Evolutionary conservation across 2,329 filamentous ascomycete species (phyloP), one percentile per base, ranked within the genome.

Genomic region (Coleophoma eucalyptorum): DNA sequence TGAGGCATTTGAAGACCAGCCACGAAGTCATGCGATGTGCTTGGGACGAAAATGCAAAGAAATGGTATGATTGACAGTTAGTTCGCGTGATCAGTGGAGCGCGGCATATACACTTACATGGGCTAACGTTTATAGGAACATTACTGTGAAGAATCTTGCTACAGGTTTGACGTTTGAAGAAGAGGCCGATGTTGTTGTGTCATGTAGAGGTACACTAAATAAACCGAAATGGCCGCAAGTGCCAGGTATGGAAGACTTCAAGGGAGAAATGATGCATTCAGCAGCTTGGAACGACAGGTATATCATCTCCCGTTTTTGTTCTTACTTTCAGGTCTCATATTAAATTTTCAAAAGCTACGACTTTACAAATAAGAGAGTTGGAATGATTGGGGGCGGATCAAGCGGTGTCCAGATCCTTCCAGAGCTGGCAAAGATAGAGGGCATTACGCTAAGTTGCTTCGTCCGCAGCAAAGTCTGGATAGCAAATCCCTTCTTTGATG

Each of bases 371-470:
- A 79, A 79, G 62, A 65, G 65, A 48, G 65, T 80, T 16, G 77
- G 72, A 5, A 63, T 80, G 4, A 73, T 80, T 43, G 77, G 77
- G n/a, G 75, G 74, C 49, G 77, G 77, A 13, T 75, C 74, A 19
- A 78, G 74, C 55, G 70, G 69, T 1, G 78, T 79, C 53, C 77
- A 80, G 52, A 79, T 80, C 49, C 68, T 80, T 10, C 77, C 77
- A 1, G 63, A 57, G 7, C 64, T 81, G 35, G 26, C 10, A 8
- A 75, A 77, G 55, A 72, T 72, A 52, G 65, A 74, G 46, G 74
- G 72, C 4, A 54, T 66, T 2, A 58, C 67, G 11, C 58, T 78
- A 26, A 72, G 66, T 4, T 73, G 72, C 49, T 79, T 78, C 54
- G 70, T 77, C 43, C 69, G 76, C 47, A 75, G 70, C 38, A 72